Evolutionary conservation across 23 red algal genomes (phyloP).

Genomic region (Cyanidium caldarium): DNA sequence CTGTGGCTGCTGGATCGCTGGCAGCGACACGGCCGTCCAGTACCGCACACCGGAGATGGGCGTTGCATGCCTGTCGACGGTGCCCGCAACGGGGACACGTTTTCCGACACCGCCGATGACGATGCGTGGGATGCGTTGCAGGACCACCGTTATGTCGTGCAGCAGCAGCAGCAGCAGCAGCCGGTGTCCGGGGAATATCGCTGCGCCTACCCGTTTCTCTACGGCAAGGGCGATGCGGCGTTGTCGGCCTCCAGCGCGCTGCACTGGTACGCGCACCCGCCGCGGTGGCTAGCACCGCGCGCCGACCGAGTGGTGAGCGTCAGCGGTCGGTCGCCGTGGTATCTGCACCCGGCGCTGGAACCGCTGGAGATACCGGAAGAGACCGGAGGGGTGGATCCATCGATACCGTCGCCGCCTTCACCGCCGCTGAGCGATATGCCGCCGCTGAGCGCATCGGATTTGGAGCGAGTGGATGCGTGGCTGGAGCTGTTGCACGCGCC

Average conservation of each 20-base stretch:
- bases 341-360: background rate
- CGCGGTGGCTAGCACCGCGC: background rate
- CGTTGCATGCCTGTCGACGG: no score
- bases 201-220: slow-evolving; percentile 83
- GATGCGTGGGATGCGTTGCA: no score
- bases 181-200: no score
- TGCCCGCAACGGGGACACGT: no score
- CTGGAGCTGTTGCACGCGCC: background rate
- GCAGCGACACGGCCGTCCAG: no score
- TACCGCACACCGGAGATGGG: no score
- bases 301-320: background rate
- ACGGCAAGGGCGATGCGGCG: slow-evolving; percentile 22
- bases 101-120: no score
- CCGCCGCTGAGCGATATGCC: background rate
- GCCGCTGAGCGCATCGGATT: background rate
- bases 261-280: background rate
- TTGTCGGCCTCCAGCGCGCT: background rate
- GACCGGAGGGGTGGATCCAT: background rate
- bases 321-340: background rate
- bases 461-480: background rate
- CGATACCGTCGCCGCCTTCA: background rate
- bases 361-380: background rate
- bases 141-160: no score
- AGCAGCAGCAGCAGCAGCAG: no score
- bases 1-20: background rate